Percentiles rank a stretch among this genome's conserved stretches.
phyloP scores from a whole-genome alignment of 768 basidiomycete genomes.

The Artomyces pyxidatus region DNA sequence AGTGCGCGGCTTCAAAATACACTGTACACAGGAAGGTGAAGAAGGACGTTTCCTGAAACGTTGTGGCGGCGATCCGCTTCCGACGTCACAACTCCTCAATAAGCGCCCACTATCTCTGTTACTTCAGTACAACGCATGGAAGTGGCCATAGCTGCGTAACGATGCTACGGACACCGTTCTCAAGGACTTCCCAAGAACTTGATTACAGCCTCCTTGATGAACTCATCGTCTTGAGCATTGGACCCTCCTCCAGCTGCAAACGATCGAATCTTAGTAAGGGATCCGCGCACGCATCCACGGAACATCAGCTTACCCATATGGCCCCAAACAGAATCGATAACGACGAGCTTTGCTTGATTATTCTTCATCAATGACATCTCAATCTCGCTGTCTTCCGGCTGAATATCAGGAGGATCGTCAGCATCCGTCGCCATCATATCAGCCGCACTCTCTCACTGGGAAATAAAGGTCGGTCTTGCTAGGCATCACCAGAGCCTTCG shows the following conservation, averaged over 20 bases:
- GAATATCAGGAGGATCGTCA: constrained; percentile 5
- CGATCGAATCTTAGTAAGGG: too few relatives aligned
- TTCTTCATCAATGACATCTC: constrained; percentile 37
- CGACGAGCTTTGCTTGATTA: constrained; percentile 33
- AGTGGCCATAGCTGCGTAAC: too few relatives aligned
- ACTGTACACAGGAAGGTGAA: too few relatives aligned
- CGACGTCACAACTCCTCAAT: too few relatives aligned
- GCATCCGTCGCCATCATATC: background rate
- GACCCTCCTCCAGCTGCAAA: constrained; percentile 4
- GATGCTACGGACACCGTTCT: too few relatives aligned
- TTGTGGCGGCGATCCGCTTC: too few relatives aligned
- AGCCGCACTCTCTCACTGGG: constrained; percentile 25
- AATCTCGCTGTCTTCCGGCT: constrained; percentile 49
- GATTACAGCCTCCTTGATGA: background rate
- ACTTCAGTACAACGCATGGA: too few relatives aligned
- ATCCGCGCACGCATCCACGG: too few relatives aligned
- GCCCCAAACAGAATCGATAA: constrained; percentile 53
- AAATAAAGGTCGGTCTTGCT: constrained; percentile 52
- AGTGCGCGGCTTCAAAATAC: too few relatives aligned
- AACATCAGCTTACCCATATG: constrained; percentile 46
- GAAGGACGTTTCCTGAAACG: too few relatives aligned
- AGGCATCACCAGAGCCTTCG: constrained; percentile 46
- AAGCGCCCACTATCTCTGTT: too few relatives aligned
- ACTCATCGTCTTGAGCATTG: background rate
- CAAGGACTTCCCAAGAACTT: background rate